Evolutionary conservation across 331 rosid species (phyloP).

Genomic region (Dryas integrifolia): DNA sequence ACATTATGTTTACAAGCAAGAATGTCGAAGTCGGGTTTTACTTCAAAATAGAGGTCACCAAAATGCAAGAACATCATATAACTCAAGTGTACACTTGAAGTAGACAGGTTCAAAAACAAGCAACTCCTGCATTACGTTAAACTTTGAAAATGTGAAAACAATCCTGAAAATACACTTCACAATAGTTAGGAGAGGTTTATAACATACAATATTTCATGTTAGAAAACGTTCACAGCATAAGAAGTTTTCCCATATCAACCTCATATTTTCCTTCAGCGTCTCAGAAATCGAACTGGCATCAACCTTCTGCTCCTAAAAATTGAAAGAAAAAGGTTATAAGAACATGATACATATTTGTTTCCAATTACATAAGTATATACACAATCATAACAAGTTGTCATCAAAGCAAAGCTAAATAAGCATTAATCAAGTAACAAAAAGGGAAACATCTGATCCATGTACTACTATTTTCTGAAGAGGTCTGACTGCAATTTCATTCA

Average conservation of each 20-base stretch:
- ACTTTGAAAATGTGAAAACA: too few species aligned
- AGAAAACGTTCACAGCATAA: slow-evolving; percentile 30
- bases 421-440: background rate
- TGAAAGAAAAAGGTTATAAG: background rate
- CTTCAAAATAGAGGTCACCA: too few species aligned
- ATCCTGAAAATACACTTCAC: too few species aligned
- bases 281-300: slow-evolving; percentile 35
- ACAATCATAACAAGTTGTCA: background rate
- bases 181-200: background rate
- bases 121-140: too few species aligned
- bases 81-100: too few species aligned
- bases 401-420: background rate
- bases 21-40: too few species aligned
- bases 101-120: too few species aligned
- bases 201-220: slow-evolving; percentile 19
- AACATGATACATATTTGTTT: too few species aligned
- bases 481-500: background rate
- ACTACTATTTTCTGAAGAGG: too few species aligned
- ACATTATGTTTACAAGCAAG: background rate
- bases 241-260: slow-evolving; percentile 42
- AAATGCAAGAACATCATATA: too few species aligned
- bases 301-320: slow-evolving; percentile 28
- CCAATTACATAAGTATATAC: too few species aligned
- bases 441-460: too few species aligned
- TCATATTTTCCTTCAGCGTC: slow-evolving; percentile 43